phyloP scores from a whole-genome alignment of 2,329 filamentous ascomycete genomes.

The Cercospora zeina region DNA sequence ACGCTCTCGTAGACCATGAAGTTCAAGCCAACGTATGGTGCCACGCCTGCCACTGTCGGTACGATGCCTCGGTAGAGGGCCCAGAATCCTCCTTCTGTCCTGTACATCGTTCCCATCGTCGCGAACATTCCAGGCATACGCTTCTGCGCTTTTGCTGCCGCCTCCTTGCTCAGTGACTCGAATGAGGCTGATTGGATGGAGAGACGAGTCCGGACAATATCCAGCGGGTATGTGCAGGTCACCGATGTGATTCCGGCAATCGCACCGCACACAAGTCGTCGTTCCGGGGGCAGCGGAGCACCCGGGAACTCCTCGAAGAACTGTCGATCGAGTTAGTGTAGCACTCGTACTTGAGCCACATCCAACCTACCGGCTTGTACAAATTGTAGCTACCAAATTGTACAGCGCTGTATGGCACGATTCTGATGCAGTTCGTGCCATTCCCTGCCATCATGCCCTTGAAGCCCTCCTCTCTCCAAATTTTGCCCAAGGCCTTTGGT shows the following conservation, averaged over 20 bases:
- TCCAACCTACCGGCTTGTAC: constrained; percentile 76
- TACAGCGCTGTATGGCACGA: constrained; percentile 95
- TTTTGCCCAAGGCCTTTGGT: constrained; percentile 83
- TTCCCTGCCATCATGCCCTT: constrained; percentile 96
- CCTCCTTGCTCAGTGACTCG: constrained; percentile 63
- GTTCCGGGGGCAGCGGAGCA: constrained; percentile 68
- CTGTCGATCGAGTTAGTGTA: constrained; percentile 40
- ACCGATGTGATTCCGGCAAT: constrained; percentile 94
- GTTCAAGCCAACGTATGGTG: constrained; percentile 94
- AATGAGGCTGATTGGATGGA: constrained; percentile 99
- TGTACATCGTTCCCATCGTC: constrained; percentile 82
- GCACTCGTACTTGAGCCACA: background rate
- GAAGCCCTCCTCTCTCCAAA: constrained; percentile 97
- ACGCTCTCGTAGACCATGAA: constrained; percentile 98
- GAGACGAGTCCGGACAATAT: constrained; percentile 92
- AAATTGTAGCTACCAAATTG: constrained; percentile 98
- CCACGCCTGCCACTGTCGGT: constrained; percentile 91
- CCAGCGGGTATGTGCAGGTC: constrained; percentile 89
- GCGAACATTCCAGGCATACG: constrained; percentile 90
- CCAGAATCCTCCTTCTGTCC: constrained; percentile 76
- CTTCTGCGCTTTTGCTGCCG: constrained; percentile 37
- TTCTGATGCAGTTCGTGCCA: constrained; percentile 96
- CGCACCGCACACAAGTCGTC: constrained; percentile 84
- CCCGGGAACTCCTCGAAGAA: constrained; percentile 77
- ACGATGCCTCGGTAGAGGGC: constrained; percentile 94